Percentiles rank a stretch among this genome's conserved stretches.
Evolutionary conservation across 148 eudicot genomes (phyloP).

Genomic region (Fallopia convolvulus): DNA sequence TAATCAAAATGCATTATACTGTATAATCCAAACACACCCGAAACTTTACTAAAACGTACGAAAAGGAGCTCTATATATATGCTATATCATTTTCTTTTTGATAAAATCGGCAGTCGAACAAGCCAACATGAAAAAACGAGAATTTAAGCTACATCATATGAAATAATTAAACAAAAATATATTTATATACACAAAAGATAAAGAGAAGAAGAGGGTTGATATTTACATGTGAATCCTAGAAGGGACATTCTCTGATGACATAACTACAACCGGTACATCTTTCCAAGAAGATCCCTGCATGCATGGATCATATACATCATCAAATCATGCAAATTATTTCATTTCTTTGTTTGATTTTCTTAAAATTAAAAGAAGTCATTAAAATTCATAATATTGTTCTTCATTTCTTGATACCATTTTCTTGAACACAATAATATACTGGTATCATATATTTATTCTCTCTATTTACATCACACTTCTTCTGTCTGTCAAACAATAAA

Average conservation of each 20-base stretch:
- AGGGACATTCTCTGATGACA: slow-evolving; percentile 45
- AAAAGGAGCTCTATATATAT: background rate
- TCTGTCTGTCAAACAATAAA: too few relatives aligned
- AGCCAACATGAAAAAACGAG: background rate
- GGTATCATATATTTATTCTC: background rate
- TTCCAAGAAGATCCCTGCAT: slow-evolving; percentile 41
- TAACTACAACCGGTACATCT: slow-evolving; percentile 38
- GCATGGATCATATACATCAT: slow-evolving; percentile 5
- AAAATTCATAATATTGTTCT: background rate
- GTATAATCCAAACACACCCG: too few relatives aligned
- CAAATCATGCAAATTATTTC: slow-evolving; percentile 2
- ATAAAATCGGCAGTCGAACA: background rate
- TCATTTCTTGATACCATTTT: background rate
- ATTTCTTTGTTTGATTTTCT: background rate
- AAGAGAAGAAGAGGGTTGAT: background rate
- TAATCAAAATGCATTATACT: background rate
- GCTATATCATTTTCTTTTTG: background rate
- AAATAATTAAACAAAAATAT: background rate
- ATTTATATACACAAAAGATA: too few relatives aligned
- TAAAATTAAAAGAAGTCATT: background rate
- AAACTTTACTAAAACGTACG: too few relatives aligned
- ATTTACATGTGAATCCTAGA: slow-evolving; percentile 38
- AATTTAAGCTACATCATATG: background rate
- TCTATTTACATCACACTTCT: background rate
- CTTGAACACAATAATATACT: background rate